phyloP scores from a whole-genome alignment of 306 rosid genomes.

The Rosa multiflora region DNA sequence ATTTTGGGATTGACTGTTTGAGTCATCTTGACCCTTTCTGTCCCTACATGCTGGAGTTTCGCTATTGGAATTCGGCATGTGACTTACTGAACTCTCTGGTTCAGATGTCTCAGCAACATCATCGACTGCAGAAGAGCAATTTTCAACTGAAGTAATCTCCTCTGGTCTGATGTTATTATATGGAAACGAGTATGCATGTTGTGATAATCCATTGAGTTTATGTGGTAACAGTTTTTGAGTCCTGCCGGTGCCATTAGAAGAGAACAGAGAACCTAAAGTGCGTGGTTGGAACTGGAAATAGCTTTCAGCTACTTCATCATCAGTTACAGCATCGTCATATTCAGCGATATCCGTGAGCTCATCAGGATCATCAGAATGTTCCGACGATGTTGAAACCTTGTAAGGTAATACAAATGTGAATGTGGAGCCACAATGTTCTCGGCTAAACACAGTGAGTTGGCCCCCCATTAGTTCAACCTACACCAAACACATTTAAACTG shows the following conservation, averaged over 20 bases:
- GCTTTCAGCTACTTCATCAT: constrained; percentile 61
- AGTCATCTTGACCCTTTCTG: constrained; percentile 30
- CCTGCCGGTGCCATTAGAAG: constrained; percentile 66
- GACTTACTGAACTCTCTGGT: constrained; percentile 42
- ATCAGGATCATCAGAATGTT: constrained; percentile 64
- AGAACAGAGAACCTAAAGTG: constrained; percentile 76
- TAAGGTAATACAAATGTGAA: constrained; percentile 87
- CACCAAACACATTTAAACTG: constrained; percentile 20
- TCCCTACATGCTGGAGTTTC: constrained; percentile 23
- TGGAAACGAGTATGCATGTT: constrained; percentile 39
- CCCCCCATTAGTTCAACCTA: constrained; percentile 99
- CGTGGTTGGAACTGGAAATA: constrained; percentile 91
- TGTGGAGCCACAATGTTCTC: constrained; percentile 73
- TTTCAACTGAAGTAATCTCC: constrained; percentile 42
- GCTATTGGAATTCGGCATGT: constrained; percentile 22
- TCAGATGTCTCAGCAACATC: constrained; percentile 40
- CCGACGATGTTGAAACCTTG: constrained; percentile 62
- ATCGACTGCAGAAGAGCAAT: constrained; percentile 31
- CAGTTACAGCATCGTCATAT: constrained; percentile 42
- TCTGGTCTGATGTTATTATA: constrained; percentile 26
- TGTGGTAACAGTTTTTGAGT: constrained; percentile 50
- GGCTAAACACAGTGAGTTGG: constrained; percentile 78
- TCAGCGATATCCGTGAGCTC: constrained; percentile 62
- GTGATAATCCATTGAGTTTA: constrained; percentile 53
- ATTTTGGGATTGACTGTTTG: constrained; percentile 32